Conservation (phyloP, 2,329 filamentous ascomycete species). For the Aspergillus melleus region DNA sequence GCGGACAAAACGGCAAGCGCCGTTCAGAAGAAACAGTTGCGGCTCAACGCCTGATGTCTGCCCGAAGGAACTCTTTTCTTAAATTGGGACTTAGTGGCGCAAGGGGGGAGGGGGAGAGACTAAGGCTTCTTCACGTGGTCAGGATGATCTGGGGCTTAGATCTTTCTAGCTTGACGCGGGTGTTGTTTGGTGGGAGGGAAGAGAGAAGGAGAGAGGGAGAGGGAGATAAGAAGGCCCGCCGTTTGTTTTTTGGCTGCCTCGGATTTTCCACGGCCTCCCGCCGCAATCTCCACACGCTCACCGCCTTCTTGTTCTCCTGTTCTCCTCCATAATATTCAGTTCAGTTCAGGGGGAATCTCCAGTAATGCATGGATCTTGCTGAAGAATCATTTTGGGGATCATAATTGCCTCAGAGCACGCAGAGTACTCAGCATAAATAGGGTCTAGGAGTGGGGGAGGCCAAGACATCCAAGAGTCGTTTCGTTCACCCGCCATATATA, state of each 20-base stretch:
- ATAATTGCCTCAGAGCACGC: no score
- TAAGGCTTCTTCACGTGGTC: not conserved
- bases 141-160: not conserved
- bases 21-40: not conserved
- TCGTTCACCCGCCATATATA: no score
- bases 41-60: not conserved
- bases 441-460: no score
- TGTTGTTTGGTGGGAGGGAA: not conserved
- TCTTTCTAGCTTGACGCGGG: not conserved
- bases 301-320: slow-evolving; percentile 7
- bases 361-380: no score
- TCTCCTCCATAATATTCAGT: not conserved
- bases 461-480: no score
- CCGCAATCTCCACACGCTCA: slow-evolving; percentile 25
- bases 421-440: no score
- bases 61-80: slow-evolving; percentile 1
- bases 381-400: no score
- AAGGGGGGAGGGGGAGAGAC: not conserved
- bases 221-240: slow-evolving; percentile 3
- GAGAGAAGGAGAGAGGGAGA: slow-evolving; percentile 5
- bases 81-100: not conserved
- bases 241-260: not conserved
- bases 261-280: slow-evolving; percentile 27
- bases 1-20: slow-evolving; percentile 8
- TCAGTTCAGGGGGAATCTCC: not conserved